A percentile compares a stretch with the other conserved stretches of the same genome.
phyloP scores from a whole-genome alignment of 1,139 yeast species.

The Candida glucosophila region DNA sequence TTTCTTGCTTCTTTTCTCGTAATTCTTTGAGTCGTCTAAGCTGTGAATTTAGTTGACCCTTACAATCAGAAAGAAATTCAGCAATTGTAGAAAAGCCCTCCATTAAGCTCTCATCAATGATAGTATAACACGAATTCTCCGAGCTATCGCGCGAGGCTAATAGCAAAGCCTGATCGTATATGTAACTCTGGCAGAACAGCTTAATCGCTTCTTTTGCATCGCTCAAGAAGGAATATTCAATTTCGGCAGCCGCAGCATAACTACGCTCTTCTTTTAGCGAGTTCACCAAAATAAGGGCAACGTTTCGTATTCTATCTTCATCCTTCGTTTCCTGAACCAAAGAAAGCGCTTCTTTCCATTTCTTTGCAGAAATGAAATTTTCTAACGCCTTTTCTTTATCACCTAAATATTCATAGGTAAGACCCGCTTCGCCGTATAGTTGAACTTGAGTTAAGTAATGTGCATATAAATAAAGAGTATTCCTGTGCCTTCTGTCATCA shows the following conservation, averaged over 20 bases:
- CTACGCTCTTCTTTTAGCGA: slow-evolving; percentile 61
- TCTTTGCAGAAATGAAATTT: slow-evolving; percentile 58
- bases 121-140: slow-evolving; percentile 41
- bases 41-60: slow-evolving; percentile 77
- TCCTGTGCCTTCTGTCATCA: slow-evolving; percentile 45
- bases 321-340: slow-evolving; percentile 37
- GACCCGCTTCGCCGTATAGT: slow-evolving; percentile 64
- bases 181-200: slow-evolving; percentile 67
- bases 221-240: slow-evolving; percentile 54
- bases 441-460: slow-evolving; percentile 44
- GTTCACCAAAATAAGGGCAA: slow-evolving; percentile 53
- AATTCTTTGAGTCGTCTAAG: slow-evolving; percentile 75
- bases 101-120: slow-evolving; percentile 66
- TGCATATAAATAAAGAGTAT: slow-evolving; percentile 57
- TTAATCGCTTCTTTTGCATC: slow-evolving; percentile 56
- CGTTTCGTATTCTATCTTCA: slow-evolving; percentile 25
- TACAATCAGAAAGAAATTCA: slow-evolving; percentile 87
- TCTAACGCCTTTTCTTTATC: slow-evolving; percentile 55
- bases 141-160: slow-evolving; percentile 39
- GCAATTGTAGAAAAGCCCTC: slow-evolving; percentile 87
- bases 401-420: slow-evolving; percentile 64
- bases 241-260: slow-evolving; percentile 77
- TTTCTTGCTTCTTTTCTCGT: slow-evolving; percentile 71
- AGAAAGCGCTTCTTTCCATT: slow-evolving; percentile 80
- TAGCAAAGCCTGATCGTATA: slow-evolving; percentile 69